Base-by-base conservation (phyloP, 129 eudicot genomes). In the Helianthus tuberosus region DNA sequence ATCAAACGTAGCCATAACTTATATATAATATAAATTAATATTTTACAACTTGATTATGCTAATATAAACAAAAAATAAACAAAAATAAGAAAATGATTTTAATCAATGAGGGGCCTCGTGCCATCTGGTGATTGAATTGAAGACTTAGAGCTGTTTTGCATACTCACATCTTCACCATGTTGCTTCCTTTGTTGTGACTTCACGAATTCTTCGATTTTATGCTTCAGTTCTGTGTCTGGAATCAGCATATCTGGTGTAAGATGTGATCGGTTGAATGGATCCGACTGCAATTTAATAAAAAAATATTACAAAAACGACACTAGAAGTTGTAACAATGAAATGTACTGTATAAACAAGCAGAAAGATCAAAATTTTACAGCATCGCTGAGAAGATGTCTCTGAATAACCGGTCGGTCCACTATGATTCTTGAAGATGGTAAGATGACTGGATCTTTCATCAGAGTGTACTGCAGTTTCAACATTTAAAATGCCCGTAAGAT, bases 351-450 rank as follows among this genome's bases (percentile, higher is more conserved):
- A 74, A 50, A 39, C 20, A 49, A 32, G 5, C 8, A 32, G 25
- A 74, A 69, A 50, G 80, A 71, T 14, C n/a, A 7, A 13, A 35
- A 23, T 27, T 29, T 20, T 85, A 90, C 98, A 47, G 79, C 77
- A 43, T 93, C 98, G 29, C 98, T 93, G 7, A 93, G 85, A 54
- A 93, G 97, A 86, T 93, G 98, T 83, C 98, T 90, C 80, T 90
- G 93, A 76, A 93, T 93, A 46, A 93, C 96, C 1, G 96, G 91
- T 67, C 98, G 88, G 81, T 93, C 98, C 29, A 90, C 87, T 29
- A 88, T 85, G 62, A 87, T 86, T 77, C 85, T 84, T 47, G 98
- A 93, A 69, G 98, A 90, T n/a, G 97, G 97, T 79, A 93, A 76
- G 64, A 90, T 88, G 71, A 93, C 97, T 5, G 98, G 97, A 84